Percentiles rank a stretch among this genome's conserved stretches.
Evolutionary conservation across 108 stramenopile genomes (phyloP).

Genomic region (Stephanodiscus minutulus): DNA sequence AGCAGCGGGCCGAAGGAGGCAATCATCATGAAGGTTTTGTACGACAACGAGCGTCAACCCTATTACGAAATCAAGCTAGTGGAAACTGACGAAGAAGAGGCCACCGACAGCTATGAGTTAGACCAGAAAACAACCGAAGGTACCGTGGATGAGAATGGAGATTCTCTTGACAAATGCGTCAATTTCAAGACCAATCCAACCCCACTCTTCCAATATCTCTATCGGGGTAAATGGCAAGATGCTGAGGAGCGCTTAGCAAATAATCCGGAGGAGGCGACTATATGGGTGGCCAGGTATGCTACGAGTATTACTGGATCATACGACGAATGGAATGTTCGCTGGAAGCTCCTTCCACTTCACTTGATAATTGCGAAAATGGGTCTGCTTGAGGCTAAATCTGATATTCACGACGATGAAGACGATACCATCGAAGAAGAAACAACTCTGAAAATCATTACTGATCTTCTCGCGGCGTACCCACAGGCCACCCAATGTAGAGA

Average conservation of each 20-base stretch:
- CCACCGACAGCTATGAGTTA: neutral
- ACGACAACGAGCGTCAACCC: conserved; percentile 20
- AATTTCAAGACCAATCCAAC: conserved; percentile 35
- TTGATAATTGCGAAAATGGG: conserved; percentile 14
- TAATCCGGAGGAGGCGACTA: conserved; percentile 43
- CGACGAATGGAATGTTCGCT: conserved; percentile 13
- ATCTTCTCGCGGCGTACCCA: conserved; percentile 25
- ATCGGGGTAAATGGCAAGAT: conserved; percentile 20
- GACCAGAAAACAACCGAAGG: neutral
- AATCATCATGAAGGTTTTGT: conserved; percentile 13
- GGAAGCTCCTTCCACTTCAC: conserved; percentile 46
- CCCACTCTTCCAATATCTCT: conserved; percentile 23
- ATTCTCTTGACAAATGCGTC: conserved; percentile 15
- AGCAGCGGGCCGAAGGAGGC: conserved; percentile 8
- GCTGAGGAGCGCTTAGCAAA: conserved; percentile 17
- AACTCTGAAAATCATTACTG: conserved; percentile 20
- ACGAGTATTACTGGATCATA: neutral
- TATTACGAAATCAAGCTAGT: conserved; percentile 24
- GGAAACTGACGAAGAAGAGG: neutral
- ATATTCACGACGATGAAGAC: neutral
- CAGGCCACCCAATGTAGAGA: conserved; percentile 34
- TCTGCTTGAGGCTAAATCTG: conserved; percentile 11
- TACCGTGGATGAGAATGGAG: conserved; percentile 9
- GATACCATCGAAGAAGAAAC: neutral
- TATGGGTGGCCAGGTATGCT: conserved; percentile 32